A percentile compares a stretch with the other conserved stretches of the same genome.
Evolutionary conservation across 805 yeast genomes (phyloP).

Genomic region (Candida berthetii): DNA sequence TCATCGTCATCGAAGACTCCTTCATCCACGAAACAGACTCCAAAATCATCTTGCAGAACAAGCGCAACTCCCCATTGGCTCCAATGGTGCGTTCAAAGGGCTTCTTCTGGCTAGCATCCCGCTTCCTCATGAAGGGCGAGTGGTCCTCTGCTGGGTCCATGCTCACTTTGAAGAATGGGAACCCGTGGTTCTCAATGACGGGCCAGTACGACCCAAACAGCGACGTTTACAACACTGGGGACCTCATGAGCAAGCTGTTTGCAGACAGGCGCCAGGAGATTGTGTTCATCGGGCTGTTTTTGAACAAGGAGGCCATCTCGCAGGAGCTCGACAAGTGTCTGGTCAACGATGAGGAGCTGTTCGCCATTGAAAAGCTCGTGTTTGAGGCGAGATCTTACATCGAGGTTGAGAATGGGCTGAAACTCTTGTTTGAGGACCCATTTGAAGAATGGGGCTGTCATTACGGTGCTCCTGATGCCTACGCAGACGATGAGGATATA

Average conservation of each 20-base stretch:
- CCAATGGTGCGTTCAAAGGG: background rate
- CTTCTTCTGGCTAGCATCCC: background rate
- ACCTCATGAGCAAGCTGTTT: background rate
- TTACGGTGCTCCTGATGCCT: background rate
- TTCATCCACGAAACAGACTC: background rate
- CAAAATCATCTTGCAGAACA: background rate
- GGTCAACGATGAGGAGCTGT: background rate
- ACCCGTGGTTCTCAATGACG: background rate
- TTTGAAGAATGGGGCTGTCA: background rate
- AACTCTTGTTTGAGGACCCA: background rate
- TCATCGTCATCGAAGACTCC: background rate
- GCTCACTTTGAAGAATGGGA: background rate
- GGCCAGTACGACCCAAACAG: background rate
- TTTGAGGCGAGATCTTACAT: slow-evolving; percentile 5
- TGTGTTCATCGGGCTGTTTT: background rate
- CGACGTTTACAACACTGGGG: background rate
- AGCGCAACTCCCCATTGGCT: background rate
- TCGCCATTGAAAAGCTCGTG: background rate
- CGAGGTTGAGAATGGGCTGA: slow-evolving; percentile 5
- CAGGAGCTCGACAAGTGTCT: background rate
- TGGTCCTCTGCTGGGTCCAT: background rate
- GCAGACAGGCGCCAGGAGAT: background rate
- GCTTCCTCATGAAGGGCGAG: background rate
- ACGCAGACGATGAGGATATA: background rate
- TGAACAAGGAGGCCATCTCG: background rate